Percentiles rank a stretch among this genome's conserved stretches.
Evolutionary conservation across 2,329 filamentous ascomycete genomes (phyloP).

Genomic region (Aspergillus hortae): DNA sequence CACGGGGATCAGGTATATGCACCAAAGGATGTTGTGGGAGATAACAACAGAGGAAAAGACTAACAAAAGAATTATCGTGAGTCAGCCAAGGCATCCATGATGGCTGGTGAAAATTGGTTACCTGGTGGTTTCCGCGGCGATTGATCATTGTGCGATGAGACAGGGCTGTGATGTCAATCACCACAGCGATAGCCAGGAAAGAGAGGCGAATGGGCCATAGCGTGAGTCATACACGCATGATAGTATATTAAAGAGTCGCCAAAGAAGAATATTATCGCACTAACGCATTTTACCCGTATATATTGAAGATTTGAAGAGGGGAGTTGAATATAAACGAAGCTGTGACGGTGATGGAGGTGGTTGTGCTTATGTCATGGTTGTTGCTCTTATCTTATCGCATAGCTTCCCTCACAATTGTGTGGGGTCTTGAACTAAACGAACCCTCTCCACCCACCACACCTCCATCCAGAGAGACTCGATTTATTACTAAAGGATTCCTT

Average conservation of each 20-base stretch:
- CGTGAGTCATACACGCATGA: background rate
- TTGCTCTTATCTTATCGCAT: background rate
- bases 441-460: background rate
- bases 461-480: background rate
- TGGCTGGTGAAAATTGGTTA: background rate
- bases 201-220: background rate
- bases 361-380: background rate
- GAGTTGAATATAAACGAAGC: background rate
- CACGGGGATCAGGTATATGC: background rate
- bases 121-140: slow-evolving; percentile 3
- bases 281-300: no score
- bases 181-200: background rate
- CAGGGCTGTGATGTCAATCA: slow-evolving; percentile 3
- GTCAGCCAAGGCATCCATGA: background rate
- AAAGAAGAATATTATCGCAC: background rate
- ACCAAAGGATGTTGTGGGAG: background rate
- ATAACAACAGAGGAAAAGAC: background rate
- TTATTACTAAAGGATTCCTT: slow-evolving; percentile 2
- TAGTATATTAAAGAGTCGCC: background rate
- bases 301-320: no score
- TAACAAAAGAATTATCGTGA: background rate
- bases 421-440: background rate
- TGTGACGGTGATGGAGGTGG: background rate
- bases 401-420: background rate
- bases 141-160: slow-evolving; percentile 4